Conservation (phyloP, 768 basidiomycete genomes). For the Russula vinacea region DNA sequence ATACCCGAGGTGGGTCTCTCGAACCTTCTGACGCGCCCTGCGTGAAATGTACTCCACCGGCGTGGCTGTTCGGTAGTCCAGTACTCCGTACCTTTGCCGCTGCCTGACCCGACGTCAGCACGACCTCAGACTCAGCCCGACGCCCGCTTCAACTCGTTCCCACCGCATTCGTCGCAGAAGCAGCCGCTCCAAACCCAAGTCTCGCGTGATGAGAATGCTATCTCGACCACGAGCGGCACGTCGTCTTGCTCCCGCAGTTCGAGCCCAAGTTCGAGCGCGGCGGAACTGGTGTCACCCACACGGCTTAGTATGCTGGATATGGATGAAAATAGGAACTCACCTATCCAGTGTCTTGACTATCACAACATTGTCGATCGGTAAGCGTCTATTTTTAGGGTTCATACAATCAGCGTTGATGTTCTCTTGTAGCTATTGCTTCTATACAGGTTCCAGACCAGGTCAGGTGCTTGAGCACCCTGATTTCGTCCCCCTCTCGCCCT, state of each 20-base stretch:
- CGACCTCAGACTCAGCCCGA: background rate
- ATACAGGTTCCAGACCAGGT: constrained; percentile 51
- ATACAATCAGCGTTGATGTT: constrained; percentile 22
- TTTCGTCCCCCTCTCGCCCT: too few relatives aligned
- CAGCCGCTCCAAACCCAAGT: background rate
- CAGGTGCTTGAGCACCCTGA: background rate
- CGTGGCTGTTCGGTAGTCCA: constrained; percentile 20
- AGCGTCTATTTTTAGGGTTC: constrained; percentile 32
- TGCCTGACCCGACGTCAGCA: background rate
- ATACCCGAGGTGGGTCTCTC: constrained; percentile 17
- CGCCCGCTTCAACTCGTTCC: constrained; percentile 25
- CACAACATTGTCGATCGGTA: constrained; percentile 61
- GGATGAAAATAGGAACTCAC: constrained; percentile 11
- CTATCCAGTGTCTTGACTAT: constrained; percentile 40
- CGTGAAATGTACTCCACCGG: constrained; percentile 23
- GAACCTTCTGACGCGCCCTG: constrained; percentile 4
- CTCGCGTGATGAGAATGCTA: constrained; percentile 23
- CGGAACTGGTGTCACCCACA: background rate
- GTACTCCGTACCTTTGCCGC: background rate
- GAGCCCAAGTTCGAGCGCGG: constrained; percentile 12
- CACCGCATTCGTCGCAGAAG: constrained; percentile 15
- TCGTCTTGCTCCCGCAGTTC: constrained; percentile 10
- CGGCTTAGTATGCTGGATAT: background rate
- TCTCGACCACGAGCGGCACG: constrained; percentile 23
- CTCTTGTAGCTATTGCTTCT: constrained; percentile 71